Conservation (phyloP, 1,139 yeast species). For the Candida glucosophila region DNA sequence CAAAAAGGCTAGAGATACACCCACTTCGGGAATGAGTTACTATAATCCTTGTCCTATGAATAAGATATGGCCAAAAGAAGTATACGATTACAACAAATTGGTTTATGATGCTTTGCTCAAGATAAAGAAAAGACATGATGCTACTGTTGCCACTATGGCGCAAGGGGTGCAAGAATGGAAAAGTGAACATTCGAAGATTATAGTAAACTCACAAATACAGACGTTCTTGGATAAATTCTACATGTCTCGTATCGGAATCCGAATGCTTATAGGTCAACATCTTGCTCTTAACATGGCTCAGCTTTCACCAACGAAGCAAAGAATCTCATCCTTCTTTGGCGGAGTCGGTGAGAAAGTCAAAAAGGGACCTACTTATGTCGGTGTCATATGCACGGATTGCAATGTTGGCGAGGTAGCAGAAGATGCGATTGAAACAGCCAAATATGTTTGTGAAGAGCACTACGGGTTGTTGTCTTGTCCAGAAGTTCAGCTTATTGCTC, state of each 20-base stretch:
- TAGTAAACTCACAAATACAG: conserved; percentile 59
- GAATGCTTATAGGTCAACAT: conserved; percentile 87
- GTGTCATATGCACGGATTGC: conserved; percentile 76
- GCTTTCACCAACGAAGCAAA: conserved; percentile 34
- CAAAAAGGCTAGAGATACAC: conserved; percentile 16
- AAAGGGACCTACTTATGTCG: conserved; percentile 49
- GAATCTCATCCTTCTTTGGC: conserved; percentile 26
- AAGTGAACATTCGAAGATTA: conserved; percentile 36
- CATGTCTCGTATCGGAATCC: conserved; percentile 79
- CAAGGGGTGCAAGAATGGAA: conserved; percentile 93
- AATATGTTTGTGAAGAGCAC: conserved; percentile 81
- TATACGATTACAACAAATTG: conserved; percentile 57
- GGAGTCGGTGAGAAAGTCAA: conserved; percentile 13
- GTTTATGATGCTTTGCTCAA: conserved; percentile 61
- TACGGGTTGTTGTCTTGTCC: conserved; percentile 81
- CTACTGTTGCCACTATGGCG: conserved; percentile 89
- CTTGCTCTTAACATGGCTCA: conserved; percentile 71
- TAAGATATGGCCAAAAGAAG: conserved; percentile 65
- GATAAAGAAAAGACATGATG: conserved; percentile 82
- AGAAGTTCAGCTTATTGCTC: conserved; percentile 65
- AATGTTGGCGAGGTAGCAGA: conserved; percentile 72
- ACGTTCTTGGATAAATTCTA: conserved; percentile 75
- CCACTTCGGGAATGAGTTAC: conserved; percentile 47
- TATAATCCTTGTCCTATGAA: conserved; percentile 49
- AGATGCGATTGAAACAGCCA: conserved; percentile 81